phyloP scores from a whole-genome alignment of 176 grass and related monocot genomes.

The Luzula sylvatica region DNA sequence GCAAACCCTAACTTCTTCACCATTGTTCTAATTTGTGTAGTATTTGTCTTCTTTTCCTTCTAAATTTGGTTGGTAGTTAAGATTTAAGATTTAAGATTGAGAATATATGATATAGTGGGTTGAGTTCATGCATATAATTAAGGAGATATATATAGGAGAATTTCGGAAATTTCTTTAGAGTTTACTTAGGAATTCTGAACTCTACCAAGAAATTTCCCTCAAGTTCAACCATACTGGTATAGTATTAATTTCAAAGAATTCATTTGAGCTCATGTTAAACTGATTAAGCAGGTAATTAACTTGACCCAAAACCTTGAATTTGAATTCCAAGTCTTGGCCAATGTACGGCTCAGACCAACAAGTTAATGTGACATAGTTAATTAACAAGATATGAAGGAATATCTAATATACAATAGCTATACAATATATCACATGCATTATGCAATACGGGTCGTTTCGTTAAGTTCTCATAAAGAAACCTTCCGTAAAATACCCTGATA shows the following conservation, averaged over 20 bases:
- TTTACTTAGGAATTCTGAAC: background rate
- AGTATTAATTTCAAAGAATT: background rate
- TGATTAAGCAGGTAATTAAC: too few species aligned
- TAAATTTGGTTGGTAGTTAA: background rate
- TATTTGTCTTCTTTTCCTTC: background rate
- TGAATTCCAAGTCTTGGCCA: too few species aligned
- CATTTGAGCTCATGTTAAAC: too few species aligned
- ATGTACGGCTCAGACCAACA: too few species aligned
- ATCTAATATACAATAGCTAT: too few species aligned
- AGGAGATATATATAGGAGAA: conserved; percentile 12
- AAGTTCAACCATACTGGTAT: conserved; percentile 6
- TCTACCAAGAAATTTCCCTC: conserved; percentile 13
- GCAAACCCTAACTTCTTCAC: conserved; percentile 2
- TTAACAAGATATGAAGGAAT: too few species aligned
- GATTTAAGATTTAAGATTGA: background rate
- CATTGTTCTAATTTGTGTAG: conserved; percentile 4
- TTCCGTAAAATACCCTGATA: too few species aligned
- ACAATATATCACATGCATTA: too few species aligned
- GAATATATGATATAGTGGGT: background rate
- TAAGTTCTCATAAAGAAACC: too few species aligned
- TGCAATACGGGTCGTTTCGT: too few species aligned
- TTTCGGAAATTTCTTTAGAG: background rate
- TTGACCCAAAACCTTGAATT: too few species aligned
- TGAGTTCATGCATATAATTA: background rate
- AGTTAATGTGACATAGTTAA: too few species aligned